Base-by-base conservation (phyloP, 208 protist genomes). In the Tritrichomonas foetus region DNA sequence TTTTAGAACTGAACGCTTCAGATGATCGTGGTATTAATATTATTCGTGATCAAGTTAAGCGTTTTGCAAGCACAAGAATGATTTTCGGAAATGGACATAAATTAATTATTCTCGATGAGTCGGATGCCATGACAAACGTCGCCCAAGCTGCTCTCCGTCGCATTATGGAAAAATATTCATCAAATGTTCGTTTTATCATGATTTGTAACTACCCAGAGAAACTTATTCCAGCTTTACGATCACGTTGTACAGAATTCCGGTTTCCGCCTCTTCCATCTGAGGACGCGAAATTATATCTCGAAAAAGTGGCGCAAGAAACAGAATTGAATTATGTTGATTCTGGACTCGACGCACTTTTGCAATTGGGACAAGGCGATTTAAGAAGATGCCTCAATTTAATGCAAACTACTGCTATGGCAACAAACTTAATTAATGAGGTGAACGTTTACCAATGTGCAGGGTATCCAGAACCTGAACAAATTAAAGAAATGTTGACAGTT, bases 71-170 rank as follows among this genome's bases (percentile, higher is more conserved):
- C 93, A 99, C 98, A 44, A 96, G 97, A 53, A 98, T 97, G 61
- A 97, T 99, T 92, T 99, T 99, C 94, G 82, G 74, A 1, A 55
- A 13, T 30, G 95, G 94, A 44, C 98, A 98, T 94, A 99, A 99
- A 94, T 96, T 99, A 1, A 98, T 99, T 92, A 97, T 99, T 41
- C 97, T 99, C 3, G 99, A 99, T 95, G 99, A 99, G 96, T 98
- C 98, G 16, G 99, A 99, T 96, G 97, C 98, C 53, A 99, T 99
- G 98, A 99, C 98, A 14, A 96, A 97, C 93, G 96, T 97, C 53
- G 99, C 99, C 0, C 99, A 99, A 96, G 96, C 93, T 44, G 98
- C 98, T n/a, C 96, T 99, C 41, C 97, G 98, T 57, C 96, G 98
- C 93, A 97, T 99, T 0, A 99, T 99, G 84, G 98, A 99, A 95